Conservation (phyloP, 108 stramenopile species). For the Tribonema minus region DNA sequence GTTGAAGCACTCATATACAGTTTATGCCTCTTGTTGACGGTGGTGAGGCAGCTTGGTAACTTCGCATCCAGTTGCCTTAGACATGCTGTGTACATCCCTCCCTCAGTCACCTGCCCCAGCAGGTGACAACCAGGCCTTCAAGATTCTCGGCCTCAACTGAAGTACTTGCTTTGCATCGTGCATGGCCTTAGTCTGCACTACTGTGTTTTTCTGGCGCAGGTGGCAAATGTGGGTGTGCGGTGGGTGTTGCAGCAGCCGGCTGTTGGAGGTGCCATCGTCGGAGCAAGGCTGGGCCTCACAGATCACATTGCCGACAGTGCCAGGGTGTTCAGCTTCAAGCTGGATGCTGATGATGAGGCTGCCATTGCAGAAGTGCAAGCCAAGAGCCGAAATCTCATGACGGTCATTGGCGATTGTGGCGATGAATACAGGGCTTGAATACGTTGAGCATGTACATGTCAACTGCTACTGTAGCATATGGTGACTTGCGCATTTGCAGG, state of each 20-base stretch:
- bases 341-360: conserved; percentile 34
- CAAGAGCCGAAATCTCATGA: conserved; percentile 30
- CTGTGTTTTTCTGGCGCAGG: not conserved
- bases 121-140: too few relatives aligned
- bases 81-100: too few relatives aligned
- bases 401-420: conserved; percentile 44
- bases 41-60: not conserved
- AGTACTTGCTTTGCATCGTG: too few relatives aligned
- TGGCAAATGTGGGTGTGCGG: conserved; percentile 34
- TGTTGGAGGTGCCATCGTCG: conserved; percentile 42
- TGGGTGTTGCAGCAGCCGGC: conserved; percentile 42
- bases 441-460: too few relatives aligned
- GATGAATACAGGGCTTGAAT: conserved; percentile 37
- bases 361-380: conserved; percentile 22
- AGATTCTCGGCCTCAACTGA: too few relatives aligned
- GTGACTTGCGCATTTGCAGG: not conserved
- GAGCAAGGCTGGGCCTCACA: conserved; percentile 24
- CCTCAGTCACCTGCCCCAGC: too few relatives aligned
- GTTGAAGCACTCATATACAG: too few relatives aligned
- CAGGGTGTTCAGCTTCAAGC: conserved; percentile 17
- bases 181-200: too few relatives aligned
- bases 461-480: not conserved
- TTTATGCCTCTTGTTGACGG: too few relatives aligned
- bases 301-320: conserved; percentile 25
- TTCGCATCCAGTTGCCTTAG: too few relatives aligned